These are phyloP conservation scores for Boletus tomentosulus DNA, from an alignment of 768 basidiomycete species.

Conservation along the genomic window DNA sequence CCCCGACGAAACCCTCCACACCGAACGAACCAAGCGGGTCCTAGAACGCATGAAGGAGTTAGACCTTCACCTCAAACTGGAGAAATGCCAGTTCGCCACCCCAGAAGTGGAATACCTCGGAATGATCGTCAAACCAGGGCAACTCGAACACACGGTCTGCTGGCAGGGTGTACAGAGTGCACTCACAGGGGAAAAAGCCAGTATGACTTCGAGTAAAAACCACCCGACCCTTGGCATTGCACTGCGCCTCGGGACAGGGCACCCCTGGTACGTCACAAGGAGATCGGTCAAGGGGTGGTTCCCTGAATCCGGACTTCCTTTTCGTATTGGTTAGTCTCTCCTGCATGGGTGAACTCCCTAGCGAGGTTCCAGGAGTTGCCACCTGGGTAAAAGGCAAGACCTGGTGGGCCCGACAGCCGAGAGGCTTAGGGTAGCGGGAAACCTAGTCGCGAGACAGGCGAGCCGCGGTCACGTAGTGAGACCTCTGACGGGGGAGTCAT, in stretches of 20 bases:
- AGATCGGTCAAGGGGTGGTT: too few species aligned
- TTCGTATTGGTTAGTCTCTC: neutral
- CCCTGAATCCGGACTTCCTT: too few species aligned
- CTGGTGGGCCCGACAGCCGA: neutral
- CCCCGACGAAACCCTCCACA: too few species aligned
- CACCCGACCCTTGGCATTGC: neutral
- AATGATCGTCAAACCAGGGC: too few species aligned
- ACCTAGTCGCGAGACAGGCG: neutral
- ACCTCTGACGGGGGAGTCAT: neutral
- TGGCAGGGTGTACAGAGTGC: too few species aligned
- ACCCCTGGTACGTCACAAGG: neutral
- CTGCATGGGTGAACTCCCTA: neutral
- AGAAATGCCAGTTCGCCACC: too few species aligned
- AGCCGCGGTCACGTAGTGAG: neutral
- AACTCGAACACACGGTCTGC: too few species aligned
- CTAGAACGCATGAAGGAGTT: too few species aligned
- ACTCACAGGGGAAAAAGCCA: too few species aligned
- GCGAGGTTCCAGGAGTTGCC: neutral
- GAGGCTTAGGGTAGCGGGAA: neutral
- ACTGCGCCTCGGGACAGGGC: neutral
- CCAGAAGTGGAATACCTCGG: too few species aligned
- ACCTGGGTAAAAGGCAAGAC: neutral
- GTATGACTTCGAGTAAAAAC: neutral
- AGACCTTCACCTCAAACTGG: too few species aligned
- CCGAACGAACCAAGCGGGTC: too few species aligned